Evolutionary conservation across 495 filamentous ascomycete species (phyloP).

Genomic region (Pseudotulostoma volvatum): DNA sequence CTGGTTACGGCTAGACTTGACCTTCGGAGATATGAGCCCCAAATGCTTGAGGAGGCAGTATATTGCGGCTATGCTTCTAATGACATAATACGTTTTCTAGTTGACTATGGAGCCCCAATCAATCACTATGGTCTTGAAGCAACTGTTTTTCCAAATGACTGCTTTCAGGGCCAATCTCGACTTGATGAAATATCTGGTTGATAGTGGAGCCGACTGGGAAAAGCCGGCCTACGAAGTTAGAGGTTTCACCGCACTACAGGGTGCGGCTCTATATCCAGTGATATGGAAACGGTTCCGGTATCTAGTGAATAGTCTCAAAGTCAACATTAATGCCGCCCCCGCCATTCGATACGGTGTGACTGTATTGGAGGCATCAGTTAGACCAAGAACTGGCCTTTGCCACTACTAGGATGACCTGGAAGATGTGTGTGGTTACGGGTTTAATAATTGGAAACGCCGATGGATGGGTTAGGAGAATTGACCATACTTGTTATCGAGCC

Average conservation of each 20-base stretch:
- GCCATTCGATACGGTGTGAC: neutral
- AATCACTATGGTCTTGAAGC: neutral
- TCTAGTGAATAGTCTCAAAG: conserved; percentile 3
- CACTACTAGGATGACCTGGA: no score
- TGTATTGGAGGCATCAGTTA: neutral
- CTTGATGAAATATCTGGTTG: neutral
- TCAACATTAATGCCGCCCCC: conserved; percentile 12
- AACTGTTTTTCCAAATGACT: neutral
- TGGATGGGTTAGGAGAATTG: no score
- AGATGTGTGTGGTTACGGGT: no score
- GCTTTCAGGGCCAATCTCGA: neutral
- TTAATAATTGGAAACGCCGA: no score
- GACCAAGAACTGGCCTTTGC: no score
- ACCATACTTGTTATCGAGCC: no score
- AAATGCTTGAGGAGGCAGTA: conserved; percentile 4
- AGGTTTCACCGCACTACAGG: conserved; percentile 16
- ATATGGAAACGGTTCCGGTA: conserved; percentile 6
- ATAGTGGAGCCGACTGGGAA: conserved; percentile 15
- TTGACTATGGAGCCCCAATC: conserved; percentile 4
- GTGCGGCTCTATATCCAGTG: conserved; percentile 11
- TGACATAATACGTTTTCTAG: conserved; percentile 1
- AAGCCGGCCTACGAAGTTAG: conserved; percentile 5
- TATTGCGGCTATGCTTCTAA: conserved; percentile 2
- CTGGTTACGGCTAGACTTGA: neutral
- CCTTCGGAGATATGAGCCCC: neutral